phyloP scores from a whole-genome alignment of 2,329 filamentous ascomycete genomes.

The Stachybotrys elegans region DNA sequence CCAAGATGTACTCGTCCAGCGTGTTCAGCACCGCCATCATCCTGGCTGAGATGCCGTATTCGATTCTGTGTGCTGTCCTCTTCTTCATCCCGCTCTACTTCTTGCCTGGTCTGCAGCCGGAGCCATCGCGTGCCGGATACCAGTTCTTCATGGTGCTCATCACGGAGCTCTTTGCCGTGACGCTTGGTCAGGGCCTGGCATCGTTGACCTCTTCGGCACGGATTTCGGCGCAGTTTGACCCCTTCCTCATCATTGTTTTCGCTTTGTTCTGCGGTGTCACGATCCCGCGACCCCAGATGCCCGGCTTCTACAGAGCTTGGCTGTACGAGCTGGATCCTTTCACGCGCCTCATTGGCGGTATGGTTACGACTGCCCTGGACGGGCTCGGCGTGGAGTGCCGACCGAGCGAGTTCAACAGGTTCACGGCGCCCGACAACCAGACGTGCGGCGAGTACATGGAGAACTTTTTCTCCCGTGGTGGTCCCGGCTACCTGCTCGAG shows the following conservation, averaged over 20 bases:
- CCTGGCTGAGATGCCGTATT: slow-evolving; percentile 82
- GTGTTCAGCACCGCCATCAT: slow-evolving; percentile 75
- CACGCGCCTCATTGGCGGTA: slow-evolving; percentile 74
- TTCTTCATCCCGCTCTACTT: slow-evolving; percentile 86
- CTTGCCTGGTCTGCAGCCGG: slow-evolving; percentile 67
- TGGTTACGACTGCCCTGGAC: slow-evolving; percentile 74
- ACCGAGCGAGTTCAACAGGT: slow-evolving; percentile 57
- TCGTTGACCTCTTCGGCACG: slow-evolving; percentile 74
- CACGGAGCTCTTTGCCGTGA: slow-evolving; percentile 80
- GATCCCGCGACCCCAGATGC: slow-evolving; percentile 73
- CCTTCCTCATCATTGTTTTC: slow-evolving; percentile 78
- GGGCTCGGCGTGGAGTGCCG: slow-evolving; percentile 57
- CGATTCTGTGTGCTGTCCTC: slow-evolving; percentile 68
- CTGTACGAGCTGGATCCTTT: slow-evolving; percentile 80
- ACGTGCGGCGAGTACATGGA: slow-evolving; percentile 74
- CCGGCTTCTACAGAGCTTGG: slow-evolving; percentile 73
- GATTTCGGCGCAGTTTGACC: slow-evolving; percentile 75
- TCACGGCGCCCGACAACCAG: slow-evolving; percentile 59
- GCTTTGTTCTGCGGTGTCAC: slow-evolving; percentile 84
- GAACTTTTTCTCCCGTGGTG: slow-evolving; percentile 63
- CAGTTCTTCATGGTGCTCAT: slow-evolving; percentile 82
- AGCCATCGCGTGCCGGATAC: slow-evolving; percentile 67
- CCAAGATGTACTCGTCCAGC: slow-evolving; percentile 79
- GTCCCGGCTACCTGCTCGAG: slow-evolving; percentile 64
- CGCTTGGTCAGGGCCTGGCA: slow-evolving; percentile 70